Evolutionary conservation across 192 early-diverging fungal genomes (phyloP), one percentile per base, ranked within the genome.

Genomic region (Coemansia aciculifera): DNA sequence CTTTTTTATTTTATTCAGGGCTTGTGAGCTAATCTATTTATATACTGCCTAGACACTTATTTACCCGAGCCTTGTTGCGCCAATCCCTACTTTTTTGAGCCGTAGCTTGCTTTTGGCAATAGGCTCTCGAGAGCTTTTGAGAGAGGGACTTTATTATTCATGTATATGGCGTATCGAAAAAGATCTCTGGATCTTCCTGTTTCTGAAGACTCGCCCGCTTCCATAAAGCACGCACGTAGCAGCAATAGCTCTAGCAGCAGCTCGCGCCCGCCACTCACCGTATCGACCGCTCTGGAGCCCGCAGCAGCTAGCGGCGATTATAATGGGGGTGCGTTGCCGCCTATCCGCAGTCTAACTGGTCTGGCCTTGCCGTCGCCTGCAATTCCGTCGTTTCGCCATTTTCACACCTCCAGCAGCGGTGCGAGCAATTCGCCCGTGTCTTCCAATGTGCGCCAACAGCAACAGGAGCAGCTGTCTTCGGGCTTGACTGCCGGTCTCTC

Each of bases 161-260:
- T 75, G 79, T 81, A 70, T 62, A 82, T 82, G 79, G 74, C 74
- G 61, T 82, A 77, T 65, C 71, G 79, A 12, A 82, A 82, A 44
- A 71, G 79, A 65, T 77, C 79, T 19, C 52, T 82, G 65, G 79
- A 82, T 62, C 67, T 82, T 68, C 74, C 79, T 6, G 48, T 62
- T 10, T 21, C 59, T 1, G 69, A 44, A 43, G 56, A 71, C 34
- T 46, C 59, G 12, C 44, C 59, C 7, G 31, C 67, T 2, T 36
- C 56, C 7, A 27, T 52, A 5, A 81, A 81, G 73, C 78, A 81
- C 29, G 42, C 73, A 9, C 78, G 78, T 42, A 75, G 59, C 44
- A 21, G 13, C 37, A n/a, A 11, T 11, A 42, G 39, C 39, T 15
- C 23, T 2, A 36, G 36, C 39, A 32, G 46, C 21, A 56, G 56